A percentile compares a stretch with the other conserved stretches of the same genome.
Evolutionary conservation across 805 yeast species (phyloP).

Genomic region (Kodamaea neixiangensis): DNA sequence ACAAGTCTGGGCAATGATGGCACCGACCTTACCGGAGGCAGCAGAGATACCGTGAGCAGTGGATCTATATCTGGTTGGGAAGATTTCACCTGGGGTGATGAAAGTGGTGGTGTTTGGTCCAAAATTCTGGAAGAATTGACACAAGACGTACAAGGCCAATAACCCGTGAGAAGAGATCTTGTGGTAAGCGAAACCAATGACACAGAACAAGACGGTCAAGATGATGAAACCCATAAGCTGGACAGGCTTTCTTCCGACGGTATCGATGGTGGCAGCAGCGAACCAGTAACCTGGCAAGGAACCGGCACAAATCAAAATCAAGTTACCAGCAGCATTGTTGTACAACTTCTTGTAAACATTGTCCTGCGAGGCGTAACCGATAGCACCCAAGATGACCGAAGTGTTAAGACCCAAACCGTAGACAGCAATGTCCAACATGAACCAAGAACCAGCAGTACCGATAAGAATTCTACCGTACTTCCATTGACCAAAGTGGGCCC

Average conservation of each 20-base stretch:
- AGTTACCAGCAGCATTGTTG: slow-evolving; percentile 87
- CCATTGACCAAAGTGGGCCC: slow-evolving; percentile 78
- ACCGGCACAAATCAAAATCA: slow-evolving; percentile 93
- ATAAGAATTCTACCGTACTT: slow-evolving; percentile 77
- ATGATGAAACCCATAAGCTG: slow-evolving; percentile 76
- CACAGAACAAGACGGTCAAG: slow-evolving; percentile 71
- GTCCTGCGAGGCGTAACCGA: slow-evolving; percentile 75
- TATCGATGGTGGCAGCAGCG: slow-evolving; percentile 77
- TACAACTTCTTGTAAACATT: slow-evolving; percentile 72
- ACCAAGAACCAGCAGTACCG: slow-evolving; percentile 94
- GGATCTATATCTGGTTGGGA: slow-evolving; percentile 94
- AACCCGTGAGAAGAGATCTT: slow-evolving; percentile 59
- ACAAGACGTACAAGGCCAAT: slow-evolving; percentile 74
- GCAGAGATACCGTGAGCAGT: slow-evolving; percentile 96
- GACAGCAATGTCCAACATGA: slow-evolving; percentile 84
- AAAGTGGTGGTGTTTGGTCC: slow-evolving; percentile 95
- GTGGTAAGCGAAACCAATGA: slow-evolving; percentile 82
- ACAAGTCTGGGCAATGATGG: slow-evolving; percentile 87
- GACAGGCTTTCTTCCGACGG: slow-evolving; percentile 80
- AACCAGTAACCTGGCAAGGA: slow-evolving; percentile 93
- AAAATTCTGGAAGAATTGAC: slow-evolving; percentile 87
- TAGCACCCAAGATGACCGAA: slow-evolving; percentile 74
- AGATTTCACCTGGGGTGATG: slow-evolving; percentile 87
- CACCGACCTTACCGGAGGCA: slow-evolving; percentile 90
- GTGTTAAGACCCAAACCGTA: slow-evolving; percentile 87